These are phyloP conservation scores for Kwoniella pini DNA, from an alignment of 768 basidiomycete species.

Conservation along the genomic window DNA sequence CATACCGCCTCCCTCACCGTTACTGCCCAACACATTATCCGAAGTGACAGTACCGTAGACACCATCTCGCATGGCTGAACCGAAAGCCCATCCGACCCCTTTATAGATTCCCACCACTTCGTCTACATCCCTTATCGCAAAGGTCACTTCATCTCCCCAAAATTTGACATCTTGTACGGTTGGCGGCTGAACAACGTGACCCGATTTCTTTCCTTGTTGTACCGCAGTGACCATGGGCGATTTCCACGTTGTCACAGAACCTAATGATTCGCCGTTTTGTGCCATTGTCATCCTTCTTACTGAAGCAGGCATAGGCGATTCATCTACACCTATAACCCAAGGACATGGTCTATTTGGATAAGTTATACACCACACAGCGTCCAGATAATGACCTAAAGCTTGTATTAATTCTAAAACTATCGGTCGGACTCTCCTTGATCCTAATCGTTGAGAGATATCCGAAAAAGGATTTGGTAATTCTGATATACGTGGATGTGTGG, in stretches of 20 bases:
- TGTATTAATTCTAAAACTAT: constrained; percentile 44
- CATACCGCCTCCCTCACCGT: constrained; percentile 32
- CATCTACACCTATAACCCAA: constrained; percentile 24
- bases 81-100: constrained; percentile 39
- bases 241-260: constrained; percentile 18
- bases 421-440: constrained; percentile 37
- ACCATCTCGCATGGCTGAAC: constrained; percentile 25
- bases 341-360: constrained; percentile 33
- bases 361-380: constrained; percentile 32
- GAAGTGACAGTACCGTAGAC: constrained; percentile 31
- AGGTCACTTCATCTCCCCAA: constrained; percentile 39
- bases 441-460: constrained; percentile 30
- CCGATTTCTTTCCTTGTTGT: constrained; percentile 26
- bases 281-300: constrained; percentile 7
- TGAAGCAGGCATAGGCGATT: constrained; percentile 12
- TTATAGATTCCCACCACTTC: constrained; percentile 45
- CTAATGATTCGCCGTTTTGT: not conserved
- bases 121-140: constrained; percentile 35
- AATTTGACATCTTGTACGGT: constrained; percentile 26
- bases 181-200: constrained; percentile 27
- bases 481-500: constrained; percentile 29
- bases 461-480: constrained; percentile 39
- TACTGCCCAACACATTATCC: constrained; percentile 26
- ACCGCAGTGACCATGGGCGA: constrained; percentile 38
- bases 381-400: constrained; percentile 43